A percentile compares a stretch with the other conserved stretches of the same genome.
phyloP scores from a whole-genome alignment of 2,329 filamentous ascomycete species.

The Dactylellina cionopaga region DNA sequence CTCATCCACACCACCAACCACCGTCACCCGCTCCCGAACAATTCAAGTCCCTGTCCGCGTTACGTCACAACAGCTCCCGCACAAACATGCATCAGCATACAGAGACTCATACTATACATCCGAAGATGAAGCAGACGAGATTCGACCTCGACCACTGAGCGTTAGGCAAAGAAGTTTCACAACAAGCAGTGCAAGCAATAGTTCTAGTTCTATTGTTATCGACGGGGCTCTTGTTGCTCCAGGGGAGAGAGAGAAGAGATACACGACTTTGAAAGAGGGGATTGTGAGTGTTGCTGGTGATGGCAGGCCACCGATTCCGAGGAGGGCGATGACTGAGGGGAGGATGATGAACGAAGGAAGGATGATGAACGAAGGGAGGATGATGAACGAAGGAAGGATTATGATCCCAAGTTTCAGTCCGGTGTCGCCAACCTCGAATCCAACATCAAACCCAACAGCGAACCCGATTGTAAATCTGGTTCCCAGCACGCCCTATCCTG shows the following conservation, averaged over 20 bases:
- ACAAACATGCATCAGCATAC: constrained; percentile 20
- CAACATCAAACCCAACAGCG: not conserved
- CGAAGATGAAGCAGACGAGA: constrained; percentile 45
- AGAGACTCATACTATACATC: constrained; percentile 44
- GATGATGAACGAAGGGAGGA: no score
- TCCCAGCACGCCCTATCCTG: constrained; percentile 18
- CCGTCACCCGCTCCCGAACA: constrained; percentile 28
- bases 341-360: no score
- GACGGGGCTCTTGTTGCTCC: not conserved
- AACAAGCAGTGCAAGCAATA: constrained; percentile 42
- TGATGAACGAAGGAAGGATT: no score
- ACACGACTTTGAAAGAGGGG: constrained; percentile 2
- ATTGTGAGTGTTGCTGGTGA: not conserved
- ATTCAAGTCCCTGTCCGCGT: constrained; percentile 22
- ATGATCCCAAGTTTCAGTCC: no score
- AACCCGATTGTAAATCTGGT: constrained; percentile 1
- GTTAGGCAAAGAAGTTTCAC: constrained; percentile 39
- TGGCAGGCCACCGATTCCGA: constrained; percentile 23
- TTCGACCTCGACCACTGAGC: constrained; percentile 34
- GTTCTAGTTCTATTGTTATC: constrained; percentile 44
- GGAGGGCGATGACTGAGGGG: constrained; percentile 24
- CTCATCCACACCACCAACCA: constrained; percentile 13
- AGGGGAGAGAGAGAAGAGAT: constrained; percentile 21
- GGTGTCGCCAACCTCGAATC: no score
- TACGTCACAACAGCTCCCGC: constrained; percentile 19